Percentiles rank a stretch among this genome's conserved stretches.
phyloP scores from a whole-genome alignment of 2,329 filamentous ascomycete species.

The Biscogniauxia sp. region DNA sequence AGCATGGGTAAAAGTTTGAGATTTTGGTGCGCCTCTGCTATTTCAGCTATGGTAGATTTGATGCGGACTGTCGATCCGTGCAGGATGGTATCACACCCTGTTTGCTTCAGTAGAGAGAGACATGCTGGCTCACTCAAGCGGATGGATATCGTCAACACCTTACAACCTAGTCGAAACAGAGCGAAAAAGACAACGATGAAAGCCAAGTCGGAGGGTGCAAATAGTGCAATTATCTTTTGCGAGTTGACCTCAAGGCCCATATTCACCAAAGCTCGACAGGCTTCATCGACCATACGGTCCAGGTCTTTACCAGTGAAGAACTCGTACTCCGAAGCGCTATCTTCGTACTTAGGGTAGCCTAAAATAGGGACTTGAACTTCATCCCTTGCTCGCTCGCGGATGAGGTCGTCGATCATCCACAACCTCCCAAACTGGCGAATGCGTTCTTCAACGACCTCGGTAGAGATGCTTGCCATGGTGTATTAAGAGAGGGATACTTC shows the following conservation, averaged over 20 bases:
- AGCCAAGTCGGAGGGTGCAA: constrained; percentile 40
- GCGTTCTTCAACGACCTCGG: constrained; percentile 26
- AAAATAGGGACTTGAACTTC: constrained; percentile 39
- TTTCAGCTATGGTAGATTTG: constrained; percentile 29
- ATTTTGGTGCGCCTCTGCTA: constrained; percentile 21
- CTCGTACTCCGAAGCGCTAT: constrained; percentile 35
- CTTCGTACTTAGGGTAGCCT: constrained; percentile 36
- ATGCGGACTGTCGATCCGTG: constrained; percentile 36
- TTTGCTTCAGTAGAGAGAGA: constrained; percentile 37
- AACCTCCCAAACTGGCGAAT: constrained; percentile 37
- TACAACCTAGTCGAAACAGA: constrained; percentile 43
- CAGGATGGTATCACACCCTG: constrained; percentile 35
- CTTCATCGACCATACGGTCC: constrained; percentile 39
- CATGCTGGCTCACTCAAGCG: constrained; percentile 40
- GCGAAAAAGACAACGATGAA: constrained; percentile 44
- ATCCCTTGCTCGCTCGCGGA: constrained; percentile 38
- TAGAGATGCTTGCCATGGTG: constrained; percentile 28
- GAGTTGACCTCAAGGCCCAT: constrained; percentile 32
- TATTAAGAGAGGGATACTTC: not conserved
- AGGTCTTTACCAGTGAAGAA: constrained; percentile 41
- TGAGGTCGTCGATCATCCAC: constrained; percentile 41
- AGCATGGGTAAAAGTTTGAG: constrained; percentile 24
- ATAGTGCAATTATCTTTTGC: constrained; percentile 36
- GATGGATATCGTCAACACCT: constrained; percentile 41
- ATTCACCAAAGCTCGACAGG: constrained; percentile 31